These are phyloP conservation scores for Dianthus caryophyllus DNA, from an alignment of 148 eudicot species.

Conservation along the genomic window DNA sequence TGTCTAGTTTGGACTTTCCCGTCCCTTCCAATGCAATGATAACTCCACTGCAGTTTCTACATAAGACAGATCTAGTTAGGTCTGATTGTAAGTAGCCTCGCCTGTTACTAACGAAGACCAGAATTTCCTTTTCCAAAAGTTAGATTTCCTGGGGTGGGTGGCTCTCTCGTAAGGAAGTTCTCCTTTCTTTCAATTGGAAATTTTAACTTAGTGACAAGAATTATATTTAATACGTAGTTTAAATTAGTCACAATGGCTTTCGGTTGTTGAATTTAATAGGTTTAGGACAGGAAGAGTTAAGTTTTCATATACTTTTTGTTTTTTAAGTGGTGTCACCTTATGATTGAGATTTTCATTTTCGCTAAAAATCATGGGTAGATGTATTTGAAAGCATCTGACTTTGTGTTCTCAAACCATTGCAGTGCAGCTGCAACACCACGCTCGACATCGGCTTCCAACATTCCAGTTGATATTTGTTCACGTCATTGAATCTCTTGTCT, in stretches of 20 bases:
- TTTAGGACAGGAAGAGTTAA: neutral
- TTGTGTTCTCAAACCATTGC: constrained; percentile 26
- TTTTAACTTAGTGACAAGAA: neutral
- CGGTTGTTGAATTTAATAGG: neutral
- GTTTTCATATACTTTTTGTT: too few relatives aligned
- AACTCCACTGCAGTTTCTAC: constrained; percentile 4
- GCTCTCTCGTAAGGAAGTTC: neutral
- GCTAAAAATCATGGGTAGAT: neutral
- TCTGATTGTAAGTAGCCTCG: neutral
- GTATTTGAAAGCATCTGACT: neutral
- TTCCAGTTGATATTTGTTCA: constrained; percentile 98
- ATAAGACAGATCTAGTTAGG: constrained; percentile 2
- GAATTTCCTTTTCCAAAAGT: neutral
- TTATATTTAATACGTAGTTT: neutral
- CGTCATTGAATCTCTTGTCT: constrained; percentile 95
- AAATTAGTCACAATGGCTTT: neutral
- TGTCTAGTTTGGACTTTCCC: neutral
- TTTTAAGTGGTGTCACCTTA: neutral
- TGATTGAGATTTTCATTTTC: neutral
- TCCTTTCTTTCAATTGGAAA: neutral
- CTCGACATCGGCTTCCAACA: constrained; percentile 97
- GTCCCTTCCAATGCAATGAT: neutral
- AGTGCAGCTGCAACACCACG: constrained; percentile 99
- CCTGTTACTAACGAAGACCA: constrained; percentile 1
- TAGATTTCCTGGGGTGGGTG: neutral